A percentile compares a stretch with the other conserved stretches of the same genome.
These are phyloP conservation scores for Helichrysum umbraculigerum DNA, from an alignment of 129 eudicot genomes.

Conservation along the genomic window DNA sequence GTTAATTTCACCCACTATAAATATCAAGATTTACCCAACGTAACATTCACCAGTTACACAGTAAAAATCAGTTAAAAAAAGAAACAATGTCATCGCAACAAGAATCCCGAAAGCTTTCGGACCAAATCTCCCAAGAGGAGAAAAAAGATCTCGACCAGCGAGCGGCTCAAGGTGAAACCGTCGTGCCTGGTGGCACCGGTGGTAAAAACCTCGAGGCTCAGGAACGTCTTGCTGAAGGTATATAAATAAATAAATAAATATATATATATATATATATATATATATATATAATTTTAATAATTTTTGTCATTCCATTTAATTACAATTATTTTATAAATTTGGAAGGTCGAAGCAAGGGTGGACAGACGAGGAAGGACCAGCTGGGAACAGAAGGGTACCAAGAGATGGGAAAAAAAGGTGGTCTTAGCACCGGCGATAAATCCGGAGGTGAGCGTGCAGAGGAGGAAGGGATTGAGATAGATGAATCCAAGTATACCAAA, in stretches of 20 bases:
- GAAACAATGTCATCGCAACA: slow-evolving; percentile 36
- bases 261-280: too few species aligned
- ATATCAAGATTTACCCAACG: neutral
- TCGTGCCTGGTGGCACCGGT: slow-evolving; percentile 33
- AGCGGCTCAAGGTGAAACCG: slow-evolving; percentile 39
- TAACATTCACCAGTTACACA: neutral
- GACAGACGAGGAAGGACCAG: slow-evolving; percentile 47
- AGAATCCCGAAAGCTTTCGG: slow-evolving; percentile 23
- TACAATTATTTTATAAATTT: neutral
- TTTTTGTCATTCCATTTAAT: neutral
- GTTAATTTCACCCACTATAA: neutral
- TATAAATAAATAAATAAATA: neutral
- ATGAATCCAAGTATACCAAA: slow-evolving; percentile 37
- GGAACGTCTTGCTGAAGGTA: slow-evolving; percentile 42
- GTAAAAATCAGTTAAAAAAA: neutral
- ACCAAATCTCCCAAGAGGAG: slow-evolving; percentile 33
- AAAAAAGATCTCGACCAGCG: slow-evolving; percentile 36
- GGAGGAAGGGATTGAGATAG: slow-evolving; percentile 28
- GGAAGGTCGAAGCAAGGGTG: slow-evolving; percentile 35
- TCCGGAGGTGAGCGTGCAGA: slow-evolving; percentile 37
- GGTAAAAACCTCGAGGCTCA: slow-evolving; percentile 40
- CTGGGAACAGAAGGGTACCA: slow-evolving; percentile 48
- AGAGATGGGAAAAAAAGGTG: slow-evolving; percentile 52
- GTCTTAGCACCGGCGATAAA: slow-evolving; percentile 34
- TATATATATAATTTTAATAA: neutral